Conservation (phyloP, 768 basidiomycete genomes). For the Lyophyllum semitale region DNA sequence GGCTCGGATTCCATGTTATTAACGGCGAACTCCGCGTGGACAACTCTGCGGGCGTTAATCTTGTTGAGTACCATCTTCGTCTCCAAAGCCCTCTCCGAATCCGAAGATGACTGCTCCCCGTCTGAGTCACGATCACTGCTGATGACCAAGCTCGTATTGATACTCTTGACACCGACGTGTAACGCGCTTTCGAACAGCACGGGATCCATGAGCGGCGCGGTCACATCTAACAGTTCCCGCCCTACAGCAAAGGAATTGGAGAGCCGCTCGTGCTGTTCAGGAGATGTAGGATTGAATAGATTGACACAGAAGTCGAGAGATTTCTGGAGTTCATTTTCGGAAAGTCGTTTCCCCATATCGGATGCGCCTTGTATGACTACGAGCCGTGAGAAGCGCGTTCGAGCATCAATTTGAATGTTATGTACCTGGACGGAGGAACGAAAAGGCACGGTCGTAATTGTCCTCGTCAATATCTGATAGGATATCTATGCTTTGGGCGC, state of each 20-base stretch:
- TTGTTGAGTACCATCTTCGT: constrained; percentile 62
- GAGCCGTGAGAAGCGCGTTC: background rate
- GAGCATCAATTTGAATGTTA: background rate
- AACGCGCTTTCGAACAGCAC: constrained; percentile 38
- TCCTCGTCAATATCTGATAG: constrained; percentile 67
- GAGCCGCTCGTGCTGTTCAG: constrained; percentile 55
- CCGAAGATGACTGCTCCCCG: constrained; percentile 26
- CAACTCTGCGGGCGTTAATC: constrained; percentile 68
- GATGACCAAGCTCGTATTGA: constrained; percentile 2
- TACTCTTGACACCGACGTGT: constrained; percentile 19
- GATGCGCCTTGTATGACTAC: constrained; percentile 80
- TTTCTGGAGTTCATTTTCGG: constrained; percentile 71
- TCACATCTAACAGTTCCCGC: constrained; percentile 54
- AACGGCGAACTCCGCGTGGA: constrained; percentile 67
- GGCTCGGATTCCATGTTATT: constrained; percentile 71
- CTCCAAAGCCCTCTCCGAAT: constrained; percentile 39
- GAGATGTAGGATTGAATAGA: constrained; percentile 69
- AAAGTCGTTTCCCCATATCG: constrained; percentile 72
- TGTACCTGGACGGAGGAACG: constrained; percentile 59
- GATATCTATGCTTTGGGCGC: constrained; percentile 55
- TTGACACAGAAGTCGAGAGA: constrained; percentile 79
- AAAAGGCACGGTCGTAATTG: constrained; percentile 70
- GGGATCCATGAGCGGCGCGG: constrained; percentile 48
- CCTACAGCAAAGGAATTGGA: constrained; percentile 25
- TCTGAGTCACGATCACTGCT: constrained; percentile 17